Conservation (phyloP, 2,329 filamentous ascomycete species). For the Diatrype stigma region DNA sequence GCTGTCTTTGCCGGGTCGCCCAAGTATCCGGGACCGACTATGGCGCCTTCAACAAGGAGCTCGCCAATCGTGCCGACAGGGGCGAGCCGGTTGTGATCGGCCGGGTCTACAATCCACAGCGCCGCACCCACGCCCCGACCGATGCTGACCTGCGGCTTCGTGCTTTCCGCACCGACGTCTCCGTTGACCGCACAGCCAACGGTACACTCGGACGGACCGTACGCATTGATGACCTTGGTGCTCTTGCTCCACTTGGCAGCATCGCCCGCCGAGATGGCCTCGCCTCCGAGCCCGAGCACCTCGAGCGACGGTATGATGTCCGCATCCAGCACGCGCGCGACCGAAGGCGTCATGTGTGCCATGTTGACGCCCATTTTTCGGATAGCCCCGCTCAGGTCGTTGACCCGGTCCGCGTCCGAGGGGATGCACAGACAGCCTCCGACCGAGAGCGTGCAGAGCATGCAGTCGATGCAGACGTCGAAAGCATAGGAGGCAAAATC, state of each 20-base stretch:
- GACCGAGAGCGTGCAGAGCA: constrained; percentile 47
- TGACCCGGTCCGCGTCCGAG: constrained; percentile 49
- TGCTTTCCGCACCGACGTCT: constrained; percentile 31
- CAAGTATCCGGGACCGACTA: constrained; percentile 60
- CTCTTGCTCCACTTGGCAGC: constrained; percentile 42
- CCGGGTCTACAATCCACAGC: constrained; percentile 49
- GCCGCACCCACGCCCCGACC: constrained; percentile 44
- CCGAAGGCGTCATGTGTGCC: constrained; percentile 48
- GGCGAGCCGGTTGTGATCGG: constrained; percentile 41
- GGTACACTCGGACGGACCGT: constrained; percentile 52
- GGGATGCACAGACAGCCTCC: constrained; percentile 51
- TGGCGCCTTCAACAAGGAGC: constrained; percentile 52
- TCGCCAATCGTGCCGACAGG: constrained; percentile 48
- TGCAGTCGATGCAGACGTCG: constrained; percentile 51
- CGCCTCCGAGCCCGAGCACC: constrained; percentile 46
- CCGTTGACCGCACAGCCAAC: constrained; percentile 48
- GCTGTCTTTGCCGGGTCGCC: constrained; percentile 54
- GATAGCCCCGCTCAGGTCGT: constrained; percentile 44
- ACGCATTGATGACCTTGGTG: constrained; percentile 47
- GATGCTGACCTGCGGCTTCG: constrained; percentile 37
- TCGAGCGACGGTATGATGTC: constrained; percentile 43
- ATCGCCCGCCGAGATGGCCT: constrained; percentile 49
- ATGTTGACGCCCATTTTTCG: constrained; percentile 42
- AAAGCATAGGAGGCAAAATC: constrained; percentile 52
- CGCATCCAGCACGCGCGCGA: constrained; percentile 42